A percentile compares a stretch with the other conserved stretches of the same genome.
phyloP scores from a whole-genome alignment of 2,329 filamentous ascomycete species.

The Xylariaceae sp. region DNA sequence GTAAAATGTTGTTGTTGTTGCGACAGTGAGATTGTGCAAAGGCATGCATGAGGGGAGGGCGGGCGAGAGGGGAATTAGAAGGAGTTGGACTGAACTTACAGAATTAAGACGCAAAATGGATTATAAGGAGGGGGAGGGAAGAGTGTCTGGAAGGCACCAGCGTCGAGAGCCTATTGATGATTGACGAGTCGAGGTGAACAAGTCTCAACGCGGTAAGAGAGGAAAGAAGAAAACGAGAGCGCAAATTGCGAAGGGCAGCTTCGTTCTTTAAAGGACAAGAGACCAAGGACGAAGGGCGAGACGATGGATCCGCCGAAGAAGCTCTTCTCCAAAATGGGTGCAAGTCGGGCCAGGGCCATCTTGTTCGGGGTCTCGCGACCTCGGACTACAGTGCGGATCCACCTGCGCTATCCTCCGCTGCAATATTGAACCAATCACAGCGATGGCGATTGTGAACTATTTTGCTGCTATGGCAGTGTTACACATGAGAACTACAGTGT shows the following conservation, averaged over 20 bases:
- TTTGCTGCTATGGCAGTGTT: too few relatives aligned
- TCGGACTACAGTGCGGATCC: conserved; percentile 31
- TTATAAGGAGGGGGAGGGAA: conserved; percentile 3
- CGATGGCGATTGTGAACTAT: too few relatives aligned
- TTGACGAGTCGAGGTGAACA: conserved; percentile 32
- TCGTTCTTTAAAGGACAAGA: conserved; percentile 33
- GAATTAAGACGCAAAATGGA: conserved; percentile 15
- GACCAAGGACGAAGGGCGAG: conserved; percentile 25
- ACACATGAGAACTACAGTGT: too few relatives aligned
- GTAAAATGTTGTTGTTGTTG: conserved; percentile 20
- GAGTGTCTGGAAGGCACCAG: conserved; percentile 33
- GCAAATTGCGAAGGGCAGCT: conserved; percentile 41
- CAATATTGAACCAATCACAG: too few relatives aligned
- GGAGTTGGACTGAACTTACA: conserved; percentile 15
- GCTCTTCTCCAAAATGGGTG: conserved; percentile 33
- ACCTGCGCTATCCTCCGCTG: conserved; percentile 18
- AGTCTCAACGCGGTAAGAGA: conserved; percentile 34
- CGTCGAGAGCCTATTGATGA: conserved; percentile 32
- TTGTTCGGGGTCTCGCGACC: conserved; percentile 31
- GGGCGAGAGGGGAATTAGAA: background rate
- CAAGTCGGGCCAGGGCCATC: conserved; percentile 19
- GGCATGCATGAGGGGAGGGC: conserved; percentile 14
- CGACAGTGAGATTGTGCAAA: conserved; percentile 18
- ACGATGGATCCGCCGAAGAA: conserved; percentile 32
- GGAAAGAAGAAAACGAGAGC: conserved; percentile 35